A percentile compares a stretch with the other conserved stretches of the same genome.
These are phyloP conservation scores for Pelargonium cotyledonis DNA, from an alignment of 441 rosid genomes.

Conservation along the genomic window DNA sequence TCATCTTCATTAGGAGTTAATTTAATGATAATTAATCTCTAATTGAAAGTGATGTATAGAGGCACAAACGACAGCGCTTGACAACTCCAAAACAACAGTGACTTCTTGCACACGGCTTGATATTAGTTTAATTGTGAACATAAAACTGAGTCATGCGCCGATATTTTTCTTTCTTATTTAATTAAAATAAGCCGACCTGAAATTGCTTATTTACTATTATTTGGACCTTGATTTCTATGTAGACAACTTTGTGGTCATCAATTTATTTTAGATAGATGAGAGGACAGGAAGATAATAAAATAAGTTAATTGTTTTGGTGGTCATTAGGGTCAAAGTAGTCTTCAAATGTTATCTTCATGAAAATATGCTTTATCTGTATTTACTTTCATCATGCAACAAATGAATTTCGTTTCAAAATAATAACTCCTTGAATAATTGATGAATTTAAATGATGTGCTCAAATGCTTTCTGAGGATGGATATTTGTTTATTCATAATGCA, in stretches of 20 bases:
- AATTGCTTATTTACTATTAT: background rate
- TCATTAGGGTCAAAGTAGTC: background rate
- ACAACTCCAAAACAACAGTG: too few species aligned
- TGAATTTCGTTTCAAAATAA: too few species aligned
- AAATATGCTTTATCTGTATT: too few species aligned
- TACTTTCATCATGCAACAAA: too few species aligned
- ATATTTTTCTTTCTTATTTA: background rate
- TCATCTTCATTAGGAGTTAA: background rate
- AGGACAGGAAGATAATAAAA: constrained; percentile 3
- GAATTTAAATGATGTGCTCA: too few species aligned
- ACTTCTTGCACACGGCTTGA: too few species aligned
- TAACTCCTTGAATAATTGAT: too few species aligned
- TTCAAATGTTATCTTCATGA: background rate
- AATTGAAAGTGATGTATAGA: background rate
- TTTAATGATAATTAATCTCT: background rate
- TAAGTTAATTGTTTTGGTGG: background rate
- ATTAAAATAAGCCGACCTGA: background rate
- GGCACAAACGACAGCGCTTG: background rate
- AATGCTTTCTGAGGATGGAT: too few species aligned
- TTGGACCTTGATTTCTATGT: background rate
- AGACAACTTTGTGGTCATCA: constrained; percentile 3
- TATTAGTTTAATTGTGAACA: too few species aligned
- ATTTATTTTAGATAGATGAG: background rate
- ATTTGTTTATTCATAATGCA: too few species aligned
- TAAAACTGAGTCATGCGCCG: too few species aligned